phyloP scores from a whole-genome alignment of 257 asterid species.

The Ligustrum vulgare region DNA sequence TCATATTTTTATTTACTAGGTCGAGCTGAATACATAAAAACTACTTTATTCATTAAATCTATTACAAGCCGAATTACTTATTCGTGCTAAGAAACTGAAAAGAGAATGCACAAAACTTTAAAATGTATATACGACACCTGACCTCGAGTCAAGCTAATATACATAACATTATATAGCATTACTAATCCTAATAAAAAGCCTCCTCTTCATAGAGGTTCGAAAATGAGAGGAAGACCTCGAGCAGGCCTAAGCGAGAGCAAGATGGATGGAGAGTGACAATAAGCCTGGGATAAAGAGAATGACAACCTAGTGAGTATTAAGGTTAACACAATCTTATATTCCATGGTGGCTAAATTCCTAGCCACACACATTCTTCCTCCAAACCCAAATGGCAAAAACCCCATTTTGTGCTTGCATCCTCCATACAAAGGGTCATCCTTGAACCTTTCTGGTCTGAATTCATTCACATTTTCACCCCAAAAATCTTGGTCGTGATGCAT shows the following conservation, averaged over 20 bases:
- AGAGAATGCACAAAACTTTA: too few relatives aligned
- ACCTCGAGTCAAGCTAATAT: too few relatives aligned
- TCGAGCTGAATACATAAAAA: background rate
- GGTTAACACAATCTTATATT: slow-evolving; percentile 66
- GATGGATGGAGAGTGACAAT: slow-evolving; percentile 59
- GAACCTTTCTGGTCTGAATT: slow-evolving; percentile 76
- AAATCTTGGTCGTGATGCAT: slow-evolving; percentile 70
- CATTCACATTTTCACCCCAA: slow-evolving; percentile 80
- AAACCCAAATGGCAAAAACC: slow-evolving; percentile 80
- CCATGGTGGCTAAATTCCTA: slow-evolving; percentile 65
- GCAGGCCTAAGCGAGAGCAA: slow-evolving; percentile 82
- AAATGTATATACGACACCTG: too few relatives aligned
- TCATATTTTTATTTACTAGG: too few relatives aligned
- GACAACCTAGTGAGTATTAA: slow-evolving; percentile 63
- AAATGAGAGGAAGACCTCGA: slow-evolving; percentile 70
- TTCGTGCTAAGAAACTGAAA: background rate
- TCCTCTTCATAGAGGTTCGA: slow-evolving; percentile 34
- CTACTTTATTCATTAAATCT: too few relatives aligned
- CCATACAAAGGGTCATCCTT: slow-evolving; percentile 44
- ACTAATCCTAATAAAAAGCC: too few relatives aligned
- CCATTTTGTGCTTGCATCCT: slow-evolving; percentile 86
- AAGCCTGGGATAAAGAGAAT: slow-evolving; percentile 60
- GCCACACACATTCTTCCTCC: slow-evolving; percentile 96
- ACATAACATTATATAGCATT: too few relatives aligned
- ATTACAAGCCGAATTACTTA: too few relatives aligned